Base-by-base conservation (phyloP, 352 stramenopile species). In the Globisporangium takayamanum region DNA sequence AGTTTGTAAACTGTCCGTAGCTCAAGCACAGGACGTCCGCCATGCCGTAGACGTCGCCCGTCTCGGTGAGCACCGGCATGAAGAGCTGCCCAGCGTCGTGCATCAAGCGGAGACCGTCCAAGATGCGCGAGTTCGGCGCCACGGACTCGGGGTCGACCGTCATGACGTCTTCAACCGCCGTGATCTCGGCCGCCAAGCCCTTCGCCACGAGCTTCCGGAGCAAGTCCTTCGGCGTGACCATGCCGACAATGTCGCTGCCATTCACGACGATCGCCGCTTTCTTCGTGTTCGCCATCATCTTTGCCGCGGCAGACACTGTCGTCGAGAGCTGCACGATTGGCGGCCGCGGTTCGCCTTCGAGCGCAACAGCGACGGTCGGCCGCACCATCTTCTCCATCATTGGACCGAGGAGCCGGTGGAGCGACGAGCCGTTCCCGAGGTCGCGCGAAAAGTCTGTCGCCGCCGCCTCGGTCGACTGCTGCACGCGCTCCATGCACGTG, bases 341-440 rank as follows among this genome's bases (percentile, higher is more conserved):
- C 22, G 87, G 87, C 56, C 84, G 89, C 15, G 80, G 65, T 44
- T 94, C 85, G 2, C 84, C 84, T 55, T 96, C 87, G 5, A 96
- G 66, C 0, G 87, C 87, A 30, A 84, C 76, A 44, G 79, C 76
- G 18, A 96, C 84, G 0, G 87, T 96, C 37, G 87, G 87, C 7
- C 84, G 80, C 49, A 91, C 82, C 84, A 96, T 96, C 55, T 92
- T 89, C 60, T 94, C 84, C 78, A 94, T 94, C 82, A 92, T 92
- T 18, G 85, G 83, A 2, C 85, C 83, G 1, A 96, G 66, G 39
- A 92, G 47, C 10, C 82, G 74, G 41, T 94, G 80, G 53, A 94
- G 57, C 12, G 78, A 86, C 30, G 85, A 88, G 16, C 72, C 74
- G 5, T 71, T 77, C 36, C 79, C 82, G 20, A 92, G 66, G 59